Evolutionary conservation across 441 rosid genomes (phyloP).

Genomic region (Erysimum cheiri): DNA sequence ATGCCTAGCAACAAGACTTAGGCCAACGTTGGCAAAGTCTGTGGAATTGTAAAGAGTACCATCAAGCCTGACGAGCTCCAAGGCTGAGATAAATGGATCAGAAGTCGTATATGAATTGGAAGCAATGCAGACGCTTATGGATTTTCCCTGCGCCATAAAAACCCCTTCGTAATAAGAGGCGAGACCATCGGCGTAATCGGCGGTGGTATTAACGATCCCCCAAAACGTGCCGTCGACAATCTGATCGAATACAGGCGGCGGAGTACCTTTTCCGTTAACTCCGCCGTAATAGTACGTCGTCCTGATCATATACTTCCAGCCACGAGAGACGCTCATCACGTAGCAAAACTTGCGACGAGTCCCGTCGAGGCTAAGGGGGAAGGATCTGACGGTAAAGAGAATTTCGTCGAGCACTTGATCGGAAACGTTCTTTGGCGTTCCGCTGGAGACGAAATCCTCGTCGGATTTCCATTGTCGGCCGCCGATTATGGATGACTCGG

Average conservation of each 20-base stretch:
- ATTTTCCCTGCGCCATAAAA: constrained; percentile 71
- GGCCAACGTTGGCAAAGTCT: constrained; percentile 53
- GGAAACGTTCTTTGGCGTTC: constrained; percentile 55
- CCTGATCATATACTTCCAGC: constrained; percentile 69
- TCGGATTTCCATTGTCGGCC: constrained; percentile 72
- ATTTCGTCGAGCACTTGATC: constrained; percentile 39
- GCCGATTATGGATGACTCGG: constrained; percentile 43
- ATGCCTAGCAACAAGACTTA: constrained; percentile 72
- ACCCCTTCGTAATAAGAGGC: constrained; percentile 77
- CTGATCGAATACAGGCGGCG: constrained; percentile 94
- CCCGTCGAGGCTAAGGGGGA: constrained; percentile 52
- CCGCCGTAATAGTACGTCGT: constrained; percentile 85
- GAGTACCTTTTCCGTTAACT: constrained; percentile 57
- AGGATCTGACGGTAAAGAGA: constrained; percentile 79
- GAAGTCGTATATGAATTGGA: constrained; percentile 69
- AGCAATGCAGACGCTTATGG: constrained; percentile 74
- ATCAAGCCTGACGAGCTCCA: constrained; percentile 68
- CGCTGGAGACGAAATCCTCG: constrained; percentile 49
- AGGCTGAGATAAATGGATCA: constrained; percentile 85
- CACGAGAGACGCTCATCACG: constrained; percentile 58
- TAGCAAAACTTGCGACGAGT: constrained; percentile 72
- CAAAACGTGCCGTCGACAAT: constrained; percentile 87
- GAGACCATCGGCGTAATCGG: constrained; percentile 55
- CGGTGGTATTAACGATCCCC: constrained; percentile 80
- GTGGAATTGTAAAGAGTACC: constrained; percentile 77